Evolutionary conservation across 73 alveolate species (phyloP), one percentile per base, ranked within the genome.

Genomic region (Paramecium pentaurelia): DNA sequence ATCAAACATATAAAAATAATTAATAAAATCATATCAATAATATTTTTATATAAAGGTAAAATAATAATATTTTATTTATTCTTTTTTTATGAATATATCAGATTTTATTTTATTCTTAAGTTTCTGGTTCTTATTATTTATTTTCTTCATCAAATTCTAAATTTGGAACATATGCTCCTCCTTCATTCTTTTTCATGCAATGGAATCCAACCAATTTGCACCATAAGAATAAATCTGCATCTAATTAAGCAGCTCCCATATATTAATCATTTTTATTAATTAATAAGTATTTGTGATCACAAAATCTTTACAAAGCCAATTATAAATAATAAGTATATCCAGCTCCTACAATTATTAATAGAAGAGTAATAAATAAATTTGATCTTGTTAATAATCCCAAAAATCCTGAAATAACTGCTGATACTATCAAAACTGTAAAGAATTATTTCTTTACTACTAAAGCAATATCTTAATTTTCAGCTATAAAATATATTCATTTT

Each of bases 181-280:
- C 36, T 14, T 80, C 51, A 38, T 25, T 45, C 30, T 18, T 80
- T 30, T 40, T 27, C 5, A 45, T 44, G 22, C 71, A 22, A 42
- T 45, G 91, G 34, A 25, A 80, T 2, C 64, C 91, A 45, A 80
- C 44, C 75, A 80, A 80, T 80, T 80, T 80, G 28, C 77, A 45
- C 47, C 18, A 27, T 25, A 42, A 27, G 30, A 80, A 28, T 42
- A 80, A 47, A 45, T 80, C 91, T 2, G 91, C 91, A 80, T 80
- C 91, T 18, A 80, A 80, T 47, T 80, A 47, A 8, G 91, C 91
- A 45, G 91, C 71, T 44, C 91, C 91, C 58, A 80, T 45, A 20
- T 77, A 77, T 9, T 42, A 40, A 25, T 77, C 89, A 37, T 80
- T 80, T 8, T 25, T 44, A 20, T 80, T 47, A 16, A 22, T 10